phyloP scores from a whole-genome alignment of 2,329 filamentous ascomycete species.

The Gyromitra esculenta region DNA sequence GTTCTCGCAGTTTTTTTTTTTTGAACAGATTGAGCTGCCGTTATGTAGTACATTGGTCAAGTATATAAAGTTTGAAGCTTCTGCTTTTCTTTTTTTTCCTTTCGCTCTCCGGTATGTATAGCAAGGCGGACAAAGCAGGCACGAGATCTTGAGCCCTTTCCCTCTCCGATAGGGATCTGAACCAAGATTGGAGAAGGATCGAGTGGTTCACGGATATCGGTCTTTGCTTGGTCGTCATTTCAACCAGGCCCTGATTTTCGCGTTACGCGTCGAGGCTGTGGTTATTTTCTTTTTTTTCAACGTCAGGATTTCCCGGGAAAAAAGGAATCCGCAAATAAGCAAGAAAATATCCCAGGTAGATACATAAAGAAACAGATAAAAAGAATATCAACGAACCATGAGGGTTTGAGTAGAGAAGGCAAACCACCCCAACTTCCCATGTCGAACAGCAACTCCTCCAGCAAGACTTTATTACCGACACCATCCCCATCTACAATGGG shows the following conservation, averaged over 20 bases:
- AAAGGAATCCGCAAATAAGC: neutral
- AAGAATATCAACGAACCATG: neutral
- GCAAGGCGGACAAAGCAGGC: conserved; percentile 37
- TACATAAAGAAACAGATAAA: neutral
- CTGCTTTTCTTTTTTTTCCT: neutral
- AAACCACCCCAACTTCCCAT: conserved; percentile 7
- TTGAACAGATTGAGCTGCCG: neutral
- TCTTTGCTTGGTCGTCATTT: conserved; percentile 11
- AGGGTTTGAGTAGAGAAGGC: conserved; percentile 13
- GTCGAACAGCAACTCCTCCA: conserved; percentile 41
- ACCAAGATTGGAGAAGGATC: conserved; percentile 8
- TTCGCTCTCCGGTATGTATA: neutral
- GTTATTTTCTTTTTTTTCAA: neutral
- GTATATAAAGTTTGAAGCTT: conserved; percentile 37
- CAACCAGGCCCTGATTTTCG: conserved; percentile 1
- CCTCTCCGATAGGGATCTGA: neutral
- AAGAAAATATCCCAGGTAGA: conserved; percentile 14
- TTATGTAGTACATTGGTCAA: neutral
- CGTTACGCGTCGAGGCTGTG: neutral
- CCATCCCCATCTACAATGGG: conserved; percentile 21
- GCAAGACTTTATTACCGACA: conserved; percentile 37
- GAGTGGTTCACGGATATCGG: conserved; percentile 3
- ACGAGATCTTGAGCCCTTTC: neutral
- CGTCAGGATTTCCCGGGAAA: neutral
- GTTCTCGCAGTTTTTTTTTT: neutral